A percentile compares a stretch with the other conserved stretches of the same genome.
Evolutionary conservation across 495 filamentous ascomycete genomes (phyloP).

Genomic region (Neurospora tetraspora): DNA sequence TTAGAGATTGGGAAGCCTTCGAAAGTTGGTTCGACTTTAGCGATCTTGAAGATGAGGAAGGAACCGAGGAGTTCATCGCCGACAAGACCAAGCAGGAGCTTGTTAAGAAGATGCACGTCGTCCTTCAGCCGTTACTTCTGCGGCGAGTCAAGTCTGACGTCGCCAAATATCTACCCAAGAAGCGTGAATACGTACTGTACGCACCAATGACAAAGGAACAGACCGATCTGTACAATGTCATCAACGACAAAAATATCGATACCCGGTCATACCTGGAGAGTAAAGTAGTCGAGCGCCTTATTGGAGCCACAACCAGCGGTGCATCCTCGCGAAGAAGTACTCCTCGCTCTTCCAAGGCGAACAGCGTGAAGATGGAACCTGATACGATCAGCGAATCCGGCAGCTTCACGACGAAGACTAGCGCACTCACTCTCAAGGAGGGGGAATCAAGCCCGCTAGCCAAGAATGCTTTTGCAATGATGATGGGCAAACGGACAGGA

Average conservation of each 20-base stretch:
- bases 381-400: constrained; percentile 5
- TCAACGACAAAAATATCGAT: constrained; percentile 59
- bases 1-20: constrained; percentile 80
- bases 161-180: constrained; percentile 79
- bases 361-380: constrained; percentile 17
- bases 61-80: constrained; percentile 58
- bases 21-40: constrained; percentile 96
- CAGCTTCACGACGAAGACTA: constrained; percentile 1
- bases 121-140: constrained; percentile 84
- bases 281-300: constrained; percentile 67
- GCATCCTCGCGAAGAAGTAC: constrained; percentile 23
- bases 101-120: constrained; percentile 80
- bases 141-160: constrained; percentile 89
- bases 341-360: constrained; percentile 28
- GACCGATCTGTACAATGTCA: constrained; percentile 80
- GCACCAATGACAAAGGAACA: constrained; percentile 82
- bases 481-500: constrained; percentile 36
- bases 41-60: constrained; percentile 64
- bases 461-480: constrained; percentile 35
- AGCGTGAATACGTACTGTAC: constrained; percentile 90
- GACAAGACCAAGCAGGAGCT: constrained; percentile 75
- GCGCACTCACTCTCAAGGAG: constrained; percentile 7
- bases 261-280: constrained; percentile 74
- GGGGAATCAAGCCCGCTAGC: constrained; percentile 6
- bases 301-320: constrained; percentile 28